These are phyloP conservation scores for Nannochloropsis oceanica DNA, from an alignment of 108 stramenopile genomes.

Conservation along the genomic window DNA sequence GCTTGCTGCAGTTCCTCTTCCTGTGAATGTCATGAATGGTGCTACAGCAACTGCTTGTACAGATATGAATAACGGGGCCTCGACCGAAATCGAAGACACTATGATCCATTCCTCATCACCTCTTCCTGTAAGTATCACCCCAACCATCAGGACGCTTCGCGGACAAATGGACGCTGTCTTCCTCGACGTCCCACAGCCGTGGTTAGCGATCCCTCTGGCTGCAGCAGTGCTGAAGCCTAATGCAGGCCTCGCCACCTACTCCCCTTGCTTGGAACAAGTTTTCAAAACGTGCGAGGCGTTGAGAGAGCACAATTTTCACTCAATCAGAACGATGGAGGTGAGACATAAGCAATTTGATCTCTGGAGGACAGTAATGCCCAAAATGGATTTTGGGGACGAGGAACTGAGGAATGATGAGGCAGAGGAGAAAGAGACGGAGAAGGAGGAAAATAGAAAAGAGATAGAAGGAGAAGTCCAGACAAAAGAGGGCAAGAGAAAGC, in stretches of 20 bases:
- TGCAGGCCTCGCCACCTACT: constrained; percentile 33
- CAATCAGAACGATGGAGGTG: constrained; percentile 29
- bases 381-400: not conserved
- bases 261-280: constrained; percentile 41
- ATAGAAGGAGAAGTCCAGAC: not conserved
- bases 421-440: not conserved
- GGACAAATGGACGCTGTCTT: constrained; percentile 6
- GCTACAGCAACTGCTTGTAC: no score
- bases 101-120: not conserved
- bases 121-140: not conserved
- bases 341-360: constrained; percentile 28
- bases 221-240: constrained; percentile 28
- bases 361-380: not conserved
- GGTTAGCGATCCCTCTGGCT: constrained; percentile 33
- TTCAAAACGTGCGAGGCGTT: constrained; percentile 38
- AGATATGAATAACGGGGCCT: no score
- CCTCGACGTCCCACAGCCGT: constrained; percentile 37
- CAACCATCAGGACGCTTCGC: not conserved
- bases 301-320: constrained; percentile 26
- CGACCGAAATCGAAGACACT: no score
- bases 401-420: not conserved
- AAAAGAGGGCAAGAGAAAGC: not conserved
- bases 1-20: no score
- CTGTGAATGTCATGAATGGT: no score
- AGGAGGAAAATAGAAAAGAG: not conserved